These are phyloP conservation scores for Rubroshorea leprosula DNA, from an alignment of 345 rosid genomes.

Conservation along the genomic window DNA sequence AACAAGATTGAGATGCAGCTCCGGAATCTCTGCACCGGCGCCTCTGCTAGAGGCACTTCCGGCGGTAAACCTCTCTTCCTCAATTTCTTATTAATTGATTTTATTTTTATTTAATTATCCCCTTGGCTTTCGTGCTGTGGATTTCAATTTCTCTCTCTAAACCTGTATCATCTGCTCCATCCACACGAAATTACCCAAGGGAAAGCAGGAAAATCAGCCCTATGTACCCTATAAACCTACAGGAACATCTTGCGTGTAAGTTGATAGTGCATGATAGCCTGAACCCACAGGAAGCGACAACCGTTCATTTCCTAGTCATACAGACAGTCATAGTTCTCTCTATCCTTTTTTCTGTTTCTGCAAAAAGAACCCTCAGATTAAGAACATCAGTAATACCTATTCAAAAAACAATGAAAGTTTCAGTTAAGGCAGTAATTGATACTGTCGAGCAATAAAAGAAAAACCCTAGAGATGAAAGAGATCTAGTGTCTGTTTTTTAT, in stretches of 20 bases:
- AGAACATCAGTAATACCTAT: constrained; percentile 13
- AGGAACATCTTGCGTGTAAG: constrained; percentile 12
- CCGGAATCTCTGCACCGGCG: constrained; percentile 64
- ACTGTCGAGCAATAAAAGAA: constrained; percentile 19
- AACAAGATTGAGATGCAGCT: constrained; percentile 86
- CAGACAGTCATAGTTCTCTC: constrained; percentile 13
- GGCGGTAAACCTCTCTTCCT: constrained; percentile 40
- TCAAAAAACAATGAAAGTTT: constrained; percentile 21
- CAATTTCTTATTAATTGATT: constrained; percentile 7
- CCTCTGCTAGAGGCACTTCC: constrained; percentile 41
- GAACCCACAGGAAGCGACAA: constrained; percentile 17
- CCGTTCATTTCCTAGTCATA: constrained; percentile 23
- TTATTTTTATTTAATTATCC: constrained; percentile 3
- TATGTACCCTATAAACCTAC: constrained; percentile 14
- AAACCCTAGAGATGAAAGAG: constrained; percentile 36
- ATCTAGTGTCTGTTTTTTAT: constrained; percentile 12
- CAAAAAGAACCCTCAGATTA: constrained; percentile 20
- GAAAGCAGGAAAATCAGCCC: constrained; percentile 11
- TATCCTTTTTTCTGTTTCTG: constrained; percentile 13
- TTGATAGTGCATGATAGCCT: constrained; percentile 16
- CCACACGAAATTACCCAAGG: constrained; percentile 8
- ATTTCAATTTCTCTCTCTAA: constrained; percentile 10
- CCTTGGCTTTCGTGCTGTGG: constrained; percentile 29
- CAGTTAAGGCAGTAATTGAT: constrained; percentile 14
- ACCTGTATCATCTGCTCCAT: constrained; percentile 19